A percentile compares a stretch with the other conserved stretches of the same genome.
These are phyloP conservation scores for Chrysanthemum makinoi DNA, from an alignment of 129 eudicot species.

Conservation along the genomic window DNA sequence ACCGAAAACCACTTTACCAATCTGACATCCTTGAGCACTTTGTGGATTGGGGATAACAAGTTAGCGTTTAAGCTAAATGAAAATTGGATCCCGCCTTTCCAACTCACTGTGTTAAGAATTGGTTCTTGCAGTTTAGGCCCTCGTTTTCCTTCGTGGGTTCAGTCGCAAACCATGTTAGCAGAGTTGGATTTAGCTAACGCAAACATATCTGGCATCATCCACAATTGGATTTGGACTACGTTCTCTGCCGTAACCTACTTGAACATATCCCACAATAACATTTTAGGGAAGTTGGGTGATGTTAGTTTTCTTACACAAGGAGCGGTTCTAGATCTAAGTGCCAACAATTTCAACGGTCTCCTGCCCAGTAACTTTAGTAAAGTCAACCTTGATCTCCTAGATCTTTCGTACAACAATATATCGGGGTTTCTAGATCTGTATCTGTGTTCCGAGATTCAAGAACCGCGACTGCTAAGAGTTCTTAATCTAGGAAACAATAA, in stretches of 20 bases:
- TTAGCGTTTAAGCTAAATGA: not conserved
- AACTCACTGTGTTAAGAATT: not conserved
- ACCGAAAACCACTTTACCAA: constrained; percentile 10
- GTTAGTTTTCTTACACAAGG: constrained; percentile 10
- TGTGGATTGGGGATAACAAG: constrained; percentile 12
- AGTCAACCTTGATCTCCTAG: not conserved
- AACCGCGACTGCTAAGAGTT: not conserved
- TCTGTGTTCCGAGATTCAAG: constrained; percentile 24
- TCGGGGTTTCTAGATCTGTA: constrained; percentile 21
- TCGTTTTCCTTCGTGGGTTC: constrained; percentile 12
- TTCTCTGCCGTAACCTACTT: not conserved
- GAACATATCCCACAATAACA: constrained; percentile 16
- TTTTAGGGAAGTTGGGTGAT: constrained; percentile 22
- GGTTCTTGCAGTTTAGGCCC: constrained; percentile 22
- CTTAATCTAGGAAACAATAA: constrained; percentile 36
- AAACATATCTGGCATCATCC: constrained; percentile 13
- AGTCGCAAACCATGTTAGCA: not conserved
- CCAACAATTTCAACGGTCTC: constrained; percentile 10
- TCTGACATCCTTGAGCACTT: constrained; percentile 6
- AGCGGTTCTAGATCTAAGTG: constrained; percentile 16
- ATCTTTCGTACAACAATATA: constrained; percentile 29
- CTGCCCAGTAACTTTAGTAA: constrained; percentile 16
- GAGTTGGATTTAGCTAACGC: not conserved
- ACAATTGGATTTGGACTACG: constrained; percentile 10
- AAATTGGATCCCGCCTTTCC: constrained; percentile 19